These are phyloP conservation scores for Fusarium oligoseptatum DNA, from an alignment of 2,329 filamentous ascomycete species.

Conservation along the genomic window DNA sequence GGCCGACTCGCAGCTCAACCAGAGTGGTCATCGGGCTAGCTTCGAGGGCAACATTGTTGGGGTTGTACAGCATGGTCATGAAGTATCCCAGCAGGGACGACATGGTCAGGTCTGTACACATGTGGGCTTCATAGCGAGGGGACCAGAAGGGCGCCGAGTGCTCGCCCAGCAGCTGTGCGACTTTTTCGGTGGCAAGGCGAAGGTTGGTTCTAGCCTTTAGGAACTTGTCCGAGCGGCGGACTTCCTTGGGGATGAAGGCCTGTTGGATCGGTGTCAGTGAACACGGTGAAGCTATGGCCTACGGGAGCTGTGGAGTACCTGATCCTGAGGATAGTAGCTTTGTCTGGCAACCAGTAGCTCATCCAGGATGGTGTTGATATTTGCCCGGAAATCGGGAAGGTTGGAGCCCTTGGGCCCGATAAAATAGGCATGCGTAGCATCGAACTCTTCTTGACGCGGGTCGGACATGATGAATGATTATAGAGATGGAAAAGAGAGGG, in stretches of 20 bases:
- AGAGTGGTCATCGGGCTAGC: conserved; percentile 60
- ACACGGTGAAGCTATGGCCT: not conserved
- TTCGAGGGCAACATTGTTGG: conserved; percentile 62
- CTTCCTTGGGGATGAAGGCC: conserved; percentile 54
- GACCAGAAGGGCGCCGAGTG: conserved; percentile 62
- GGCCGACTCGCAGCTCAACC: conserved; percentile 59
- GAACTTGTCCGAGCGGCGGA: conserved; percentile 53
- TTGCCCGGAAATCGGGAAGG: conserved; percentile 54
- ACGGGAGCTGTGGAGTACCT: conserved; percentile 25
- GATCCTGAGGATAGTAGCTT: conserved; percentile 54
- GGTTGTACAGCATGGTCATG: conserved; percentile 64
- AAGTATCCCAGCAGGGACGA: conserved; percentile 60
- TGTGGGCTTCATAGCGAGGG: conserved; percentile 61
- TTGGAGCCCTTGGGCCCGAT: conserved; percentile 60
- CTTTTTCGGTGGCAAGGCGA: conserved; percentile 50
- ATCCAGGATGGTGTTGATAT: conserved; percentile 56
- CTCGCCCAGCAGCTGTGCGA: conserved; percentile 55
- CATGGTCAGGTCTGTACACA: conserved; percentile 60
- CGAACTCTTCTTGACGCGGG: conserved; percentile 32
- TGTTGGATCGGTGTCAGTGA: not conserved
- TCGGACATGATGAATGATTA: conserved; percentile 16
- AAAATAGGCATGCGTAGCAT: conserved; percentile 54
- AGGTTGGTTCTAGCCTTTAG: conserved; percentile 51
- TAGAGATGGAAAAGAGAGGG: not conserved
- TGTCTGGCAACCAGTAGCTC: conserved; percentile 50